Evolutionary conservation across 164 flowering plant genomes (phyloP), one percentile per base, ranked within the genome.

Genomic region (Aristolochia californica): DNA sequence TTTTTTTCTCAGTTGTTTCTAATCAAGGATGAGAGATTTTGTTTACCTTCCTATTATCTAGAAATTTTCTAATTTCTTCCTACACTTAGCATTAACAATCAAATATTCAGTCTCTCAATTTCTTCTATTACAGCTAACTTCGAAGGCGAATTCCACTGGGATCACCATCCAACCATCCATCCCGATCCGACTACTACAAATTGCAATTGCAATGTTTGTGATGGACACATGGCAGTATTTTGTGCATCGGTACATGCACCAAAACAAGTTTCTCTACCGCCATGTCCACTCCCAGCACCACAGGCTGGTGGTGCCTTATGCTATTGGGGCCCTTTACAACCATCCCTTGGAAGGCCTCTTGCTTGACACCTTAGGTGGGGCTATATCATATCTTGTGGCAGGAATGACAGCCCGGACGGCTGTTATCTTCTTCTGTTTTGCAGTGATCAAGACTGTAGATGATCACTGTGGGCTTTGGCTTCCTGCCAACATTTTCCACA

Each of bases 161-260:
- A 34, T 51, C 30, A 58, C 56, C 21, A 58, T 58, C 28, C 84
- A 81, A 68, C 84, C 87, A 16, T 74, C 96, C 23, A 50, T 80
- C 43, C 64, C 52, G 2, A 48, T 80, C 40, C 84, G 74, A 50
- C 23, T 64, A 48, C 2, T 75, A 49, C 96, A 88, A 68, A 69
- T 83, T 51, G 21, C 78, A 28, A 60, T 77, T 22, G 96, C 84
- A 43, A 83, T 82, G 93, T 55, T 88, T 26, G 85, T 85, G 23
- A 77, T 83, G 85, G 96, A 88, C 55, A 74, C 88, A 7, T 88
- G 93, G 93, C 93, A 85, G 65, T 85, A 88, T 65, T 88, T 88
- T 70, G 80, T 83, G 63, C 90, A 88, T 59, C 75, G 93, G 0
- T 83, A 77, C 69, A 85, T 83, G 96, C 93, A 85, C 71, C 88